Base-by-base conservation (phyloP, 2,329 filamentous ascomycete species). In the Aspergillus ruber region DNA sequence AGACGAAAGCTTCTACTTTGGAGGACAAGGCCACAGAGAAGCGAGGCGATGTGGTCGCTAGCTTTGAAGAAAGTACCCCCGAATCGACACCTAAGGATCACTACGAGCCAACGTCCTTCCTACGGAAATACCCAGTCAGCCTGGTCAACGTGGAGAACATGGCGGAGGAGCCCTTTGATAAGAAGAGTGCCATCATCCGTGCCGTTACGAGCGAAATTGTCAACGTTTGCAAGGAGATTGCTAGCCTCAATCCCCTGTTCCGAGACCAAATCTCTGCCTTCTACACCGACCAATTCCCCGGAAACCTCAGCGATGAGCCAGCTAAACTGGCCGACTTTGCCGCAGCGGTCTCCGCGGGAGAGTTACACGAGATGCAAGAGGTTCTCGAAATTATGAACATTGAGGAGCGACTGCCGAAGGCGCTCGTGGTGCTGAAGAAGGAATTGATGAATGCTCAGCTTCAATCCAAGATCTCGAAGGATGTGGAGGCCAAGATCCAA, bases 371-470 rank as follows among this genome's bases (percentile, higher is more conserved):
- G 71, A 77, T 97, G 40, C 94, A 98, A 66, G 89, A 95, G 59
- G 88, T 96, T 0, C 75, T 98, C 2, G 85, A 88, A 49, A 88
- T 86, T 45, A 79, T 96, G 68, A 89, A 96, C 60, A 85, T 98
- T 13, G 90, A 97, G 67, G 86, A 95, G 59, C 82, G 94, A 53
- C 81, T 98, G 69, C 86, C 90, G 58, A 97, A 96, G 70, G 88
- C 91, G 0, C 74, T 98, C 2, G 82, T 91, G 39, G 88, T 97
- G 2, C 76, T 98, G 56, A 98, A 98, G 75, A 97, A 96, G 69
- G 93, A 98, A 72, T 81, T 96, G 46, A 95, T 97, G 86, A 98
- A 97, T 58, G 93, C 93, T 0, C 88, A 97, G 65, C 76, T 98
- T 25, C 91, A 96, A 67, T 91, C 88, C 48, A 98, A 97, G 76